phyloP scores from a whole-genome alignment of 768 basidiomycete genomes.

The Dictyophora rubrovolvata region DNA sequence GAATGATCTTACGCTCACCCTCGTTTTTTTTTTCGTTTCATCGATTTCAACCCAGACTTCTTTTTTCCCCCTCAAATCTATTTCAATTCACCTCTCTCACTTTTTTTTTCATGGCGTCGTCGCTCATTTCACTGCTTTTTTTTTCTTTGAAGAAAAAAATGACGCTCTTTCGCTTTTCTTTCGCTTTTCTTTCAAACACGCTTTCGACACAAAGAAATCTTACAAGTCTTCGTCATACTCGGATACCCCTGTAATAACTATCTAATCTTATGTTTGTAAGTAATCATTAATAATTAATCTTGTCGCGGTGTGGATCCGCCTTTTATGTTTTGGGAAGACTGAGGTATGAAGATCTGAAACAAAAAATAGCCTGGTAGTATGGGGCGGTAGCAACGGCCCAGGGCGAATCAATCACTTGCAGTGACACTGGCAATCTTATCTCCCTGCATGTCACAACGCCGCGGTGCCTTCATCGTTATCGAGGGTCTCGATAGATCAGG shows the following conservation, averaged over 20 bases:
- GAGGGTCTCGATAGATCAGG: slow-evolving; percentile 96
- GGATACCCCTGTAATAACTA: background rate
- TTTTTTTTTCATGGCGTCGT: background rate
- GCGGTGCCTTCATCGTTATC: slow-evolving; percentile 83
- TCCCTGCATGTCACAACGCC: slow-evolving; percentile 12
- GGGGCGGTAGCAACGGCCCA: background rate
- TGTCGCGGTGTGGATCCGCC: background rate
- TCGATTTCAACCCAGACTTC: no score
- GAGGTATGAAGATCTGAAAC: slow-evolving; percentile 1
- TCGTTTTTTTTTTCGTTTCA: background rate
- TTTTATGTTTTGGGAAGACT: no score
- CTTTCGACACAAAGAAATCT: background rate
- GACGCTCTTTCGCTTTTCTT: background rate
- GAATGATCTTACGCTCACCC: background rate
- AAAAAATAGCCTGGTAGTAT: background rate
- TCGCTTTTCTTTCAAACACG: background rate
- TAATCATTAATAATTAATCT: background rate
- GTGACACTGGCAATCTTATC: background rate
- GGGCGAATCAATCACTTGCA: background rate
- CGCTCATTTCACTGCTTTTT: background rate
- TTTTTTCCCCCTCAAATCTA: background rate
- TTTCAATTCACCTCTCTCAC: background rate
- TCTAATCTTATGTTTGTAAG: background rate
- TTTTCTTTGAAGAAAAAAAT: background rate
- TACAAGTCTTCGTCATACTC: no score